A percentile compares a stretch with the other conserved stretches of the same genome.
These are phyloP conservation scores for Cytospora mali DNA, from an alignment of 2,329 filamentous ascomycete species.

Conservation along the genomic window DNA sequence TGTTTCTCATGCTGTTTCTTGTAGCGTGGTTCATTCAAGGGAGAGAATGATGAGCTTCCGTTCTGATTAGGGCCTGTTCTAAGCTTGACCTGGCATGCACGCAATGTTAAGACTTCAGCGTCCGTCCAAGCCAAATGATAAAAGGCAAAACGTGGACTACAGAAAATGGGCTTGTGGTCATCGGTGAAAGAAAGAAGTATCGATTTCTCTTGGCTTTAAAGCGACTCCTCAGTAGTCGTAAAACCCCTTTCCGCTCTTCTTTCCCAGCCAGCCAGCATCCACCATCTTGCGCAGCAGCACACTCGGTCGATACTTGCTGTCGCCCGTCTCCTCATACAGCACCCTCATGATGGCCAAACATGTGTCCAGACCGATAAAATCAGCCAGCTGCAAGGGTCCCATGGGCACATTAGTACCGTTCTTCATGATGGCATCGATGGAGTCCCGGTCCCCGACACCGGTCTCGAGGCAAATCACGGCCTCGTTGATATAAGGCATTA, in stretches of 20 bases:
- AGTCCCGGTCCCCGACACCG: slow-evolving; percentile 82
- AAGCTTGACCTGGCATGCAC: too few relatives aligned
- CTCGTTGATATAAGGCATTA: slow-evolving; percentile 99
- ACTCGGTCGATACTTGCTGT: slow-evolving; percentile 92
- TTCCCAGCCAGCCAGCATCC: slow-evolving; percentile 94
- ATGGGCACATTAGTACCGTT: slow-evolving; percentile 98
- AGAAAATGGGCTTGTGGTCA: too few relatives aligned
- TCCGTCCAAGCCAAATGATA: too few relatives aligned
- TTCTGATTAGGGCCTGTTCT: too few relatives aligned
- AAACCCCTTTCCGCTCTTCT: slow-evolving; percentile 96
- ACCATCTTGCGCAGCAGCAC: slow-evolving; percentile 93
- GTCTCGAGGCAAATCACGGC: slow-evolving; percentile 96
- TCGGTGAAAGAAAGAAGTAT: not conserved
- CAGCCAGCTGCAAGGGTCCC: slow-evolving; percentile 89
- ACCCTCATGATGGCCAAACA: slow-evolving; percentile 98
- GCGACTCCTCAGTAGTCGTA: slow-evolving; percentile 71
- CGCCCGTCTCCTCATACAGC: slow-evolving; percentile 84
- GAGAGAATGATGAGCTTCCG: too few relatives aligned
- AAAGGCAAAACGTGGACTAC: too few relatives aligned
- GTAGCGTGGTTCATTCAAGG: too few relatives aligned
- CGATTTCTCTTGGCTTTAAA: not conserved
- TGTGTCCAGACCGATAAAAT: slow-evolving; percentile 97
- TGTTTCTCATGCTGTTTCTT: too few relatives aligned
- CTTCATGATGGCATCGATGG: slow-evolving; percentile 98
- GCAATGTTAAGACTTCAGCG: too few relatives aligned